phyloP scores from a whole-genome alignment of 2,329 filamentous ascomycete species.

The Purpureocillium takamizusanense region DNA sequence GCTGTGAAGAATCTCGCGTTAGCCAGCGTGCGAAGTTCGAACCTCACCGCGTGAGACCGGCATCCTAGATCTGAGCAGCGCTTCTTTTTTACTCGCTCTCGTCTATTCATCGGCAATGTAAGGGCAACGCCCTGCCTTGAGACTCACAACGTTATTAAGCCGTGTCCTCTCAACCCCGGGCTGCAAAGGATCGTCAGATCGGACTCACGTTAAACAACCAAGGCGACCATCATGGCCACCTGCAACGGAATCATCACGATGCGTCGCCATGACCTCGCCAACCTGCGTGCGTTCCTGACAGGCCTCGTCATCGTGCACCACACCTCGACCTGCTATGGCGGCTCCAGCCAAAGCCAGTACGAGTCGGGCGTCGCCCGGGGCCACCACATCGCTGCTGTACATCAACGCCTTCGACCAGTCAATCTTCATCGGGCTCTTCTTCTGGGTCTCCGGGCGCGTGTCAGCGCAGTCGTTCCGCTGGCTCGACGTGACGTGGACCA shows the following conservation, averaged over 20 bases:
- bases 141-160: too few species aligned
- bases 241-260: constrained; percentile 6
- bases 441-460: constrained; percentile 3
- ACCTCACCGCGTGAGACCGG: too few species aligned
- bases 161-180: too few species aligned
- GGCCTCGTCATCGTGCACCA: constrained; percentile 12
- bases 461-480: constrained; percentile 8
- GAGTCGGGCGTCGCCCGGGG: background rate
- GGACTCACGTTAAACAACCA: too few species aligned
- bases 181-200: too few species aligned
- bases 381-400: constrained; percentile 5
- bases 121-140: too few species aligned
- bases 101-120: too few species aligned
- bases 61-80: too few species aligned
- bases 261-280: constrained; percentile 10
- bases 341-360: constrained; percentile 2
- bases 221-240: constrained; percentile 6
- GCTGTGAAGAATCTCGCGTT: too few species aligned
- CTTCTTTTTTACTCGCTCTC: too few species aligned
- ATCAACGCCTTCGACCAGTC: constrained; percentile 10
- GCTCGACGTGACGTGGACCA: background rate
- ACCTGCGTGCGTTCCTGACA: constrained; percentile 9
- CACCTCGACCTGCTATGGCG: constrained; percentile 11
- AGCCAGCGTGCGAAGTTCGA: too few species aligned
- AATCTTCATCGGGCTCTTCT: constrained; percentile 6